phyloP scores from a whole-genome alignment of 1,139 yeast species.

The Sugiyamaella pinicola region DNA sequence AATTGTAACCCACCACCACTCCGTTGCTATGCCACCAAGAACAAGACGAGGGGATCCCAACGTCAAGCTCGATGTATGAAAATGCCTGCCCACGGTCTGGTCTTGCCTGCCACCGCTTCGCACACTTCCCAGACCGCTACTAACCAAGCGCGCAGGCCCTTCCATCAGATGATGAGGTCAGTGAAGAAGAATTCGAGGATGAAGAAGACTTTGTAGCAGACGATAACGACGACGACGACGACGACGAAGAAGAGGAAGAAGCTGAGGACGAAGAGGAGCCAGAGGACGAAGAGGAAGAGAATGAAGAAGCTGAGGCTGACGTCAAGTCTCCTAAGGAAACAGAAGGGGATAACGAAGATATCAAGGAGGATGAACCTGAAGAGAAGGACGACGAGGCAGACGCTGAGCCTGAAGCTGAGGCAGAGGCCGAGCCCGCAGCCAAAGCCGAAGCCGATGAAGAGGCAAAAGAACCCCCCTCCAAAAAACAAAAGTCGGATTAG shows the following conservation, averaged over 20 bases:
- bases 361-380: conserved; percentile 11
- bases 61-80: conserved; percentile 25
- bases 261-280: conserved; percentile 25
- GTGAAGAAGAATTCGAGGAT: conserved; percentile 21
- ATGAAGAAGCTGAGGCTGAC: conserved; percentile 14
- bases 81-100: too few relatives aligned
- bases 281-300: conserved; percentile 20
- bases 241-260: conserved; percentile 25
- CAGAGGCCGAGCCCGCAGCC: conserved; percentile 11
- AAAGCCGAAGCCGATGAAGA: conserved; percentile 9
- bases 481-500: conserved; percentile 25
- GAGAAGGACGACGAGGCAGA: conserved; percentile 15
- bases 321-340: conserved; percentile 12
- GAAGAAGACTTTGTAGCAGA: conserved; percentile 22
- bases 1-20: conserved; percentile 6
- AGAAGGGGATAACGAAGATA: conserved; percentile 21
- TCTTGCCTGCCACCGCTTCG: too few relatives aligned
- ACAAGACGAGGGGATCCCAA: conserved; percentile 30
- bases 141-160: conserved; percentile 22
- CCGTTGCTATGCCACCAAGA: conserved; percentile 23
- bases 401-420: conserved; percentile 11
- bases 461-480: conserved; percentile 23
- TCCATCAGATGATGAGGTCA: conserved; percentile 28
- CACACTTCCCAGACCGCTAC: not conserved
- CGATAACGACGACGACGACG: conserved; percentile 23